Evolutionary conservation across 2,329 filamentous ascomycete genomes (phyloP), one percentile per base, ranked within the genome.

Genomic region (Aureobasidium sp.): DNA sequence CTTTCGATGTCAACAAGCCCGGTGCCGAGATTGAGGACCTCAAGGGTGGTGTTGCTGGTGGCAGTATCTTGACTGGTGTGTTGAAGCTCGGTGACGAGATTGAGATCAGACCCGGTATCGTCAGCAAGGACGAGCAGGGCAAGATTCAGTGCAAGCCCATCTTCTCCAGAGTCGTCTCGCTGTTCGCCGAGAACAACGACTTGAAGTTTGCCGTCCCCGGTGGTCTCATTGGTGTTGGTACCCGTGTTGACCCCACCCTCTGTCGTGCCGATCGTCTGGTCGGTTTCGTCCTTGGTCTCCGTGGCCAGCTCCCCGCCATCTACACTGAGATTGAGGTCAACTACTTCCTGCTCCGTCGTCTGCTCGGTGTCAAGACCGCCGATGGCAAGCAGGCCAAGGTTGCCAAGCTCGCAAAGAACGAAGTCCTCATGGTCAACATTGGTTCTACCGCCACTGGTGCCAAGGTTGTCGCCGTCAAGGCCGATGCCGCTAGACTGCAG

Each of bases 341-440:
- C 85, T 99, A 97, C 83, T 99, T 97, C 84, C 84, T 99, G 65
- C 87, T 99, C 66, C 89, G 93, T 71, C 86, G 94, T 70, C 83
- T 99, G 65, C 85, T 99, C 62, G 94, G 94, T 86, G 94, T 99
- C 71, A 92, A 95, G 80, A 96, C 94, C 51, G 91, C 93, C 66
- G 94, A 99, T 70, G 94, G 94, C 75, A 99, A 99, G 83, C 94
- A 97, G 79, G 93, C 93, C 73, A 99, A 99, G 87, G 94, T 99
- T 68, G 91, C 92, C 70, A 99, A 99, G 82, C 83, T 99, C 67
- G 83, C 91, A 63, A 99, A 97, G 87, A 97, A 96, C 79, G 94
- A 99, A 78, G 91, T 97, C 72, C 88, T 99, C 78, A 97, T 99
- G 94, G 94, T 99, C 68, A 99, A 99, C 82, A 99, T 99, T 74